Evolutionary conservation across 371 early-diverging fungal species (phyloP), one percentile per base, ranked within the genome.

Genomic region (Fennellomyces sp.): DNA sequence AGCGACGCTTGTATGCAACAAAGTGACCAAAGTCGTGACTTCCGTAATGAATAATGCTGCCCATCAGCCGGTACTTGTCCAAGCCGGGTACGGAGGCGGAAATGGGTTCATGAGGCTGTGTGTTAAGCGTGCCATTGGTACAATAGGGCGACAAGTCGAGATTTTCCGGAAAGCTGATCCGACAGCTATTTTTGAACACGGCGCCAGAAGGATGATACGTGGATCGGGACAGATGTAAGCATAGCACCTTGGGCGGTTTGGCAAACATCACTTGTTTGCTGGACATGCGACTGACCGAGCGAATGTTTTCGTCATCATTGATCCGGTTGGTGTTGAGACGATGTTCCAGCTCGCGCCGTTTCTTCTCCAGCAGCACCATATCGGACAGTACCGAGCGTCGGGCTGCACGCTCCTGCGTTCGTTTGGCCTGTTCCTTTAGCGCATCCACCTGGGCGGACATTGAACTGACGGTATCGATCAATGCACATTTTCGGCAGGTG

Each of bases 21-120:
- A 93, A 97, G 66, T 97, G 98, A 0, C 98, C 98, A 7, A 82
- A 91, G 5, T 94, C 88, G 68, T 97, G 97, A 10, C 67, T 68
- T 10, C 78, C 98, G 62, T 86, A 91, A 62, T 97, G 98, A 10
- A 95, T 90, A 31, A 97, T 86, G 0, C 90, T 88, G 6, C 93
- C 85, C 69, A 87, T 88, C 26, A 97, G 75, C n/a, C 81, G 80
- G 68, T 95, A 95, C 7, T 52, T 42, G 15, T 29, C 52, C 25
- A 8, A 25, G 13, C 35, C 39, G 30, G 49, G 49, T 56, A 61
- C 28, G 36, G 21, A 3, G 39, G 39, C 58, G 10, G 88, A 88
- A 33, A 89, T 85, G 4, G 82, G 85, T 60, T 68, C 65, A 15
- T 83, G 75, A 17, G 88, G 82, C 7, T 72, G 68, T 0, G 79